Base-by-base conservation (phyloP, 2,329 filamentous ascomycete species). In the Scytalidium sp. region DNA sequence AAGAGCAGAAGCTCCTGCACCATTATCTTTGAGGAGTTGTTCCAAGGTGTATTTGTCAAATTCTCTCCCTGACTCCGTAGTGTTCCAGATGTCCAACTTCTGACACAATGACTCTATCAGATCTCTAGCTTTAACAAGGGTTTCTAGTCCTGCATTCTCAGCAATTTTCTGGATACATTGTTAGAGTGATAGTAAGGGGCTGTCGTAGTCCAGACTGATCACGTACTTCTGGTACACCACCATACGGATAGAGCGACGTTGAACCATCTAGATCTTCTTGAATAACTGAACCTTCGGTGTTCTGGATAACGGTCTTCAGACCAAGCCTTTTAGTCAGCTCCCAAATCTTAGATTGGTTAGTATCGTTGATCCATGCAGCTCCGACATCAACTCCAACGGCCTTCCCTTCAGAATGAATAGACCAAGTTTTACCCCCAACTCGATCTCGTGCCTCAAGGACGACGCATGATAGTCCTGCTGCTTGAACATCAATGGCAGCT, bases 331-430 rank as follows among this genome's bases (percentile, higher is more conserved):
- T 56, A 0, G 69, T 69, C 7, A 79, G 60, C 0, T 60, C 65
- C 54, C 63, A 73, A 44, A 82, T 71, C 19, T 50, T 43, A 2
- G 55, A 50, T 41, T 59, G 56, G 46, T 57, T 56, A 1, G 53
- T 56, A 41, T 59, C 55, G 40, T 84, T 84, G 54, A 83, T 75
- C 81, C 80, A 84, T 0, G 77, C 78, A 0, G 78, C 81, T 2
- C 80, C 80, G 0, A 81, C 58, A 19, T 84, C 81, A 6, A 74
- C 67, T n/a, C 32, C 32, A 0, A 65, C 51, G 0, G 72, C 73
- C 2, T 60, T 62, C 22, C 59, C 68, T 21, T 47, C 46, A 2
- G 50, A 49, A n/a, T 47, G 47, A 4, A 52, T 49, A 41, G 45
- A 51, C 56, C 54, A 70, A 0, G 64, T 69, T 54, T 71, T 71